Percentiles rank a stretch among this genome's conserved stretches.
phyloP scores from a whole-genome alignment of 2,329 filamentous ascomycete species.

The Clonostachys solani region DNA sequence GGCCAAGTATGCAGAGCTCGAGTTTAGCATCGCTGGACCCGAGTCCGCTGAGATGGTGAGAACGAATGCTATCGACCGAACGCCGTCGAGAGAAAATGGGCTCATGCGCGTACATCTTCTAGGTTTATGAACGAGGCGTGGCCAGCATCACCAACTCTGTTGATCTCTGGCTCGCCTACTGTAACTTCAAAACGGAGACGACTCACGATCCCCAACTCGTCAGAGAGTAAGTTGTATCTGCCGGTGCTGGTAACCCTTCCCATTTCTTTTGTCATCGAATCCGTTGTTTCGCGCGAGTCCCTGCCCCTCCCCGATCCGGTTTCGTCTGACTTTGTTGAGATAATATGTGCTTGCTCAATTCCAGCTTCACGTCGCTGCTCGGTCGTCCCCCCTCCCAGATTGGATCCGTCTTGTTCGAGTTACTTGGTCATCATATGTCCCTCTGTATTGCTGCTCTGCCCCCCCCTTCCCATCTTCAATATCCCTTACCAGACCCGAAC shows the following conservation, averaged over 20 bases:
- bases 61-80: not conserved
- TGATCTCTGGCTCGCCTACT: constrained; percentile 97
- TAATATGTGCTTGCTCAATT: constrained; percentile 21
- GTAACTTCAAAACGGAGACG: constrained; percentile 95
- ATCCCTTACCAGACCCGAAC: too few relatives aligned
- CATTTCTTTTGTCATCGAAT: constrained; percentile 44
- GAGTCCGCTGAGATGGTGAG: constrained; percentile 95
- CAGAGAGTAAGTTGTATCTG: constrained; percentile 91
- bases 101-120: constrained; percentile 1
- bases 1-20: constrained; percentile 98
- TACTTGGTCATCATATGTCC: constrained; percentile 8
- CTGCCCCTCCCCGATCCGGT: constrained; percentile 43
- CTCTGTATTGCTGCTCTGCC: constrained; percentile 53
- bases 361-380: constrained; percentile 32
- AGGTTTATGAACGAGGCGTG: constrained; percentile 95
- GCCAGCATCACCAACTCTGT: constrained; percentile 91
- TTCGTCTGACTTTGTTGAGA: constrained; percentile 56
- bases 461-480: constrained; percentile 12
- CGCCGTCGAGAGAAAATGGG: not conserved
- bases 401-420: constrained; percentile 2
- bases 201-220: constrained; percentile 92
- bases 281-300: constrained; percentile 54
- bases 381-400: constrained; percentile 13
- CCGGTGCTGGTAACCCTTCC: constrained; percentile 67
- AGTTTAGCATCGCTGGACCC: constrained; percentile 94